Base-by-base conservation (phyloP, 345 rosid species). In the Boechera stricta region DNA sequence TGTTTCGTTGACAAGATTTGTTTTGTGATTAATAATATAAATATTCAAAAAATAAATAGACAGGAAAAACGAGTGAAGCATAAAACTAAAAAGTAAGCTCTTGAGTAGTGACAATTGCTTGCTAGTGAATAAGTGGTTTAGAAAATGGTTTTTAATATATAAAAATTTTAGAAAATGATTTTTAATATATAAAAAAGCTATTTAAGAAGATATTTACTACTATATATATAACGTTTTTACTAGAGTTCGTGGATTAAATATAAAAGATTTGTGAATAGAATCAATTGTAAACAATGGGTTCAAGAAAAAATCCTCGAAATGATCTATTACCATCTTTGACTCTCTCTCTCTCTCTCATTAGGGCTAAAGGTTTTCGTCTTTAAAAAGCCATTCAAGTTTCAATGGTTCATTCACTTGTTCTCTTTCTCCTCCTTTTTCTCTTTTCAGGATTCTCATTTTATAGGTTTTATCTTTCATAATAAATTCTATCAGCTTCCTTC, bases 321-420 rank as follows among this genome's bases (percentile, higher is more conserved):
- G 49, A 45, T 68, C 24, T 53, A 5, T 24, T 36, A 52, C 49
- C 15, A 12, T 24, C 10, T 67, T 68, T 36, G 33, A 5, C 36
- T 65, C 16, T 16, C 16, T 16, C 16, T n/a, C 12, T 31, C 16
- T 10, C 6, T 39, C 16, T 28, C 52, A 39, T 6, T 41, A 54
- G 16, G 62, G 51, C 35, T 9, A 8, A 10, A 38, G 41, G 18
- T 32, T 48, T 32, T 32, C 11, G 58, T 49, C 45, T 33, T 67
- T 55, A 55, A 55, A 69, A 69, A 4, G 41, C 39, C 53, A n/a
- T 4, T n/a, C 63, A 21, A 67, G 59, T 21, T 28, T 29, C 63
- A 28, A 54, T 28, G 52, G 38, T 0, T 38, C 31, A 4, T 58
- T 42, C 55, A 16, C 73, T 16, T 29, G 13, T 42, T 70, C 54